Conservation (phyloP, 228 moss, liverwort and hornwort genomes). For the Sphagnum fallax region DNA sequence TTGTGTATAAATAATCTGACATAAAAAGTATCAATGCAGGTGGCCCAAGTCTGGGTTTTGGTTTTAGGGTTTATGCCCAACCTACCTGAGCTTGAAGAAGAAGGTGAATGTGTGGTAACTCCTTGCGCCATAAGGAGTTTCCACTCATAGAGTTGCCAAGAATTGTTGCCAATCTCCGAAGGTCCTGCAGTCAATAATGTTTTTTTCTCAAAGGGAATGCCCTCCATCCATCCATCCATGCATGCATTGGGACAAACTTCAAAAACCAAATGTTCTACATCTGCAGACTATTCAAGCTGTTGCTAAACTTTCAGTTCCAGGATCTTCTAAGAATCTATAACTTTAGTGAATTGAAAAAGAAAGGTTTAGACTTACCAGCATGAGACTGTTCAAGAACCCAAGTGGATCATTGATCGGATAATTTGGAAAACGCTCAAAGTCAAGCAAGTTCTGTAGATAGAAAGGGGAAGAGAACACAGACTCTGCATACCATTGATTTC, state of each 20-base stretch:
- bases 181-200: slow-evolving; percentile 38
- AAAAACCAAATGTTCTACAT: too few species aligned
- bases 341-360: too few species aligned
- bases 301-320: too few species aligned
- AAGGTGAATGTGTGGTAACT: slow-evolving; percentile 62
- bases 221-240: too few species aligned
- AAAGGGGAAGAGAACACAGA: slow-evolving; percentile 89
- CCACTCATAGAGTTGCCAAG: slow-evolving; percentile 37
- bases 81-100: slow-evolving; percentile 72
- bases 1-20: not conserved
- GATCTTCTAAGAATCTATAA: too few species aligned
- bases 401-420: slow-evolving; percentile 79
- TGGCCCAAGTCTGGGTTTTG: too few species aligned
- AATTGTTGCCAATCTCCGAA: slow-evolving; percentile 43
- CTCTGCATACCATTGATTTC: slow-evolving; percentile 33
- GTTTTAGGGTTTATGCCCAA: too few species aligned
- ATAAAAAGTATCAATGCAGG: too few species aligned
- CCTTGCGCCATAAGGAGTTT: slow-evolving; percentile 39
- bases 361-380: slow-evolving; percentile 42
- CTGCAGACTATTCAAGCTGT: too few species aligned
- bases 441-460: slow-evolving; percentile 85
- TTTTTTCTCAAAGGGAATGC: too few species aligned
- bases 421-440: slow-evolving; percentile 80
- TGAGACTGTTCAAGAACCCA: slow-evolving; percentile 76
- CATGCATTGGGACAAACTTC: too few species aligned